Evolutionary conservation across 2,329 filamentous ascomycete species (phyloP), one percentile per base, ranked within the genome.

Genomic region (Emydomyces testavorans): DNA sequence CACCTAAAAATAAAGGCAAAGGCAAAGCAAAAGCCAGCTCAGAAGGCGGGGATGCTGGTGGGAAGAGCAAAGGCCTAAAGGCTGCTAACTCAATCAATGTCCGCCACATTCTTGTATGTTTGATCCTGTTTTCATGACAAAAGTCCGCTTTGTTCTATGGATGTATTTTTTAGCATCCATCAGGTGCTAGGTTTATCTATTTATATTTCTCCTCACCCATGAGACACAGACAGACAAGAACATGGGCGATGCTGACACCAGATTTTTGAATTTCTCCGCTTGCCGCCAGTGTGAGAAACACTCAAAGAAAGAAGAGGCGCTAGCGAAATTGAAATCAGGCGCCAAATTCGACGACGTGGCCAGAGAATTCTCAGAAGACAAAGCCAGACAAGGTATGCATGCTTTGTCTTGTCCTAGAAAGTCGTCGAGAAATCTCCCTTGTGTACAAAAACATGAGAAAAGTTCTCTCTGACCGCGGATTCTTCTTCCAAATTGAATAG

Each of bases 261-360:
- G 2, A 4, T 6, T 11, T 11, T 15, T 29, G 16, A 28, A 34
- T 24, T 15, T 23, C 6, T 42, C 11, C 18, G 8, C 15, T 34
- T 24, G 3, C 4, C 6, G 8, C 42, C 20, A 73, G 58, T 82
- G 78, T 61, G 77, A 77, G 57, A 82, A 82, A 62, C 73, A 79
- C 62, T 69, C 71, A 38, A 80, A 79, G 61, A 82, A 81, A 57
- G 78, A 82, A 67, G 76, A 80, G 60, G 79, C 79, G 2, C 59
- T 81, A 3, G 72, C 73, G 53, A 80, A 80, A 57, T 59, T 82
- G 13, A 70, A 73, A 38, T 71, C 71, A 21, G 79, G 79, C 3
- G 66, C 65, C 10, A 80, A 80, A 56, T 82, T 82, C 56, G 78
- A 82, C 56, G 78, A 81, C 11, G 78, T 82, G 1, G 79, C 78